phyloP scores from a whole-genome alignment of 2,329 filamentous ascomycete species.

The Fusarium sp. region DNA sequence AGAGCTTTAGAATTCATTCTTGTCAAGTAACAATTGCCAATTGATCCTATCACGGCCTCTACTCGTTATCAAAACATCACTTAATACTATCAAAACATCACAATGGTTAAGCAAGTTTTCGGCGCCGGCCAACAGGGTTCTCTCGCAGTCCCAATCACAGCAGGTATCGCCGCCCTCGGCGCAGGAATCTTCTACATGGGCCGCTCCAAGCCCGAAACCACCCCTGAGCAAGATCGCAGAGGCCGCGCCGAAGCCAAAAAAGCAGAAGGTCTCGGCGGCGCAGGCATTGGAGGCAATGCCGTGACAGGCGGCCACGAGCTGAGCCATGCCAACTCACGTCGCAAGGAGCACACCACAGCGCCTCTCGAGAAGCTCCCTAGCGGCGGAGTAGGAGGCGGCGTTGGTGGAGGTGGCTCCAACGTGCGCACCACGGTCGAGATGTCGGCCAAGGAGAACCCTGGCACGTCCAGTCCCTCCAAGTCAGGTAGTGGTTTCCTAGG shows the following conservation, averaged over 20 bases:
- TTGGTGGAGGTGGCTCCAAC: slow-evolving; percentile 46
- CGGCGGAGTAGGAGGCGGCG: slow-evolving; percentile 49
- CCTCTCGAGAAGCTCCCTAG: slow-evolving; percentile 48
- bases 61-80: not conserved
- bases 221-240: slow-evolving; percentile 29
- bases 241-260: slow-evolving; percentile 46
- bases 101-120: slow-evolving; percentile 31
- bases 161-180: slow-evolving; percentile 40
- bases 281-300: slow-evolving; percentile 48
- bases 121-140: slow-evolving; percentile 36
- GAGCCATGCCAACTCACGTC: slow-evolving; percentile 35
- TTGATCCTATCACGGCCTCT: not conserved
- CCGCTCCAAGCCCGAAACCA: slow-evolving; percentile 21
- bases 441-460: slow-evolving; percentile 22
- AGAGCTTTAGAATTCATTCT: not conserved
- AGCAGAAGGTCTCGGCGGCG: slow-evolving; percentile 47
- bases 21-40: slow-evolving; percentile 6
- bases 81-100: slow-evolving; percentile 1
- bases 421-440: slow-evolving; percentile 46
- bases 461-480: slow-evolving; percentile 15
- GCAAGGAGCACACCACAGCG: slow-evolving; percentile 40
- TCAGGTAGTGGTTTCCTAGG: slow-evolving; percentile 27
- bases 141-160: slow-evolving; percentile 26
- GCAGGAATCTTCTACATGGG: slow-evolving; percentile 40
- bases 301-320: slow-evolving; percentile 48